These are phyloP conservation scores for Tulasnella sp. DNA, from an alignment of 768 basidiomycete species.

Conservation along the genomic window DNA sequence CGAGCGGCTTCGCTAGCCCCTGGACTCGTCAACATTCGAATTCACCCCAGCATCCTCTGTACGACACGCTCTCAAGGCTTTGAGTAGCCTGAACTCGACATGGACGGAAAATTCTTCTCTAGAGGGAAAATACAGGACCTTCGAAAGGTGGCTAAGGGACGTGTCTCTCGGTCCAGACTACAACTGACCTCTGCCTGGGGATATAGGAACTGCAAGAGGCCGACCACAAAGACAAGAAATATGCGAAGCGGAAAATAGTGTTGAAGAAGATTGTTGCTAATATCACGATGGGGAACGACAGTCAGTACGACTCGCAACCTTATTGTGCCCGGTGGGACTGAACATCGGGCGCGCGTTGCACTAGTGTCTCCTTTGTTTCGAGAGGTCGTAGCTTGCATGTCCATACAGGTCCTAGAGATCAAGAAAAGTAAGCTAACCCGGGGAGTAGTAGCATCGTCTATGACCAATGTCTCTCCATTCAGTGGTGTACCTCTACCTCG, in stretches of 20 bases:
- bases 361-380: slow-evolving; percentile 90
- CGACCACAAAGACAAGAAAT: slow-evolving; percentile 96
- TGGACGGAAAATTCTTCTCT: slow-evolving; percentile 85
- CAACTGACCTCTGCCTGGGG: slow-evolving; percentile 48
- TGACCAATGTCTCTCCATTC: slow-evolving; percentile 8
- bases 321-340: slow-evolving; percentile 27
- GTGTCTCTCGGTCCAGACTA: not conserved
- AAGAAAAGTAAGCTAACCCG: slow-evolving; percentile 77
- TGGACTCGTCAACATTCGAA: slow-evolving; percentile 11
- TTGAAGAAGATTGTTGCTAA: slow-evolving; percentile 98
- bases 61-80: not conserved
- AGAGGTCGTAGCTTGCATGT: slow-evolving; percentile 92
- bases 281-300: slow-evolving; percentile 99
- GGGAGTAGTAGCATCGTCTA: not conserved
- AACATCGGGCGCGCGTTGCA: slow-evolving; percentile 32
- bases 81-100: not conserved
- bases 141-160: slow-evolving; percentile 26
- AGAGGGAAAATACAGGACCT: slow-evolving; percentile 85
- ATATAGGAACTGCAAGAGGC: slow-evolving; percentile 89
- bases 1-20: not conserved
- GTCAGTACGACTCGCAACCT: slow-evolving; percentile 51
- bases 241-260: slow-evolving; percentile 83
- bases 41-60: not conserved
- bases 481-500: slow-evolving; percentile 98
- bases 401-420: slow-evolving; percentile 93